Evolutionary conservation across 495 filamentous ascomycete species (phyloP).

Genomic region (Alectoria sarmentosa): DNA sequence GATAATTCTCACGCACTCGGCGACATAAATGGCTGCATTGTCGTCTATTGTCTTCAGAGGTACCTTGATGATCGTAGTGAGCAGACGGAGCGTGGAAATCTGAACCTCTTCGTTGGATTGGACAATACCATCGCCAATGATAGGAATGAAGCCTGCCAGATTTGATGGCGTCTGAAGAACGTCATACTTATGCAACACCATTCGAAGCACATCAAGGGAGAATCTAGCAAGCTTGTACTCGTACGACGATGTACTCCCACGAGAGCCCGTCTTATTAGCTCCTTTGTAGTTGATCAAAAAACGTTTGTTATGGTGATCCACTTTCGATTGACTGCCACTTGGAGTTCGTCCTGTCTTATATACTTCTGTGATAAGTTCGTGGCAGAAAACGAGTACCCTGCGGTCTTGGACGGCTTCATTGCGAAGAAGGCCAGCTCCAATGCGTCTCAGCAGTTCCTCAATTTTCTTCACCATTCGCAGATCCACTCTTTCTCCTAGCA

Average conservation of each 20-base stretch:
- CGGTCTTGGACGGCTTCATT: slow-evolving; percentile 69
- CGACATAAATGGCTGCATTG: slow-evolving; percentile 67
- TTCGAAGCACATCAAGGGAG: slow-evolving; percentile 75
- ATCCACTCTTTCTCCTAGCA: slow-evolving; percentile 77
- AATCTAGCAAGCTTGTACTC: slow-evolving; percentile 81
- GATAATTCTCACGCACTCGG: slow-evolving; percentile 72
- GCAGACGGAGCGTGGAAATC: slow-evolving; percentile 69
- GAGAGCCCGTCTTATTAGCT: slow-evolving; percentile 58
- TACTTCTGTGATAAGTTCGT: slow-evolving; percentile 82
- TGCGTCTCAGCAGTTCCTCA: slow-evolving; percentile 79
- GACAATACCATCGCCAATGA: slow-evolving; percentile 79
- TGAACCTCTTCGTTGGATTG: slow-evolving; percentile 84
- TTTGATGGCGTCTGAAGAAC: slow-evolving; percentile 70
- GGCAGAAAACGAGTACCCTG: slow-evolving; percentile 83
- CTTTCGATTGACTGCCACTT: slow-evolving; percentile 34
- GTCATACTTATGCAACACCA: slow-evolving; percentile 72
- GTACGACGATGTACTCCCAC: slow-evolving; percentile 62
- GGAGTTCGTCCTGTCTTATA: slow-evolving; percentile 51
- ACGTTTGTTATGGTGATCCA: slow-evolving; percentile 55
- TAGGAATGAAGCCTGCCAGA: slow-evolving; percentile 74
- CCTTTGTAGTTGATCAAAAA: slow-evolving; percentile 71
- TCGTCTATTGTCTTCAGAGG: slow-evolving; percentile 63
- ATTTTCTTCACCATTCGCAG: slow-evolving; percentile 74
- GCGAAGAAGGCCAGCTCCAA: slow-evolving; percentile 70
- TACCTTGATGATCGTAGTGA: slow-evolving; percentile 81